phyloP scores from a whole-genome alignment of 129 eudicot species.

The Scalesia atractyloides region DNA sequence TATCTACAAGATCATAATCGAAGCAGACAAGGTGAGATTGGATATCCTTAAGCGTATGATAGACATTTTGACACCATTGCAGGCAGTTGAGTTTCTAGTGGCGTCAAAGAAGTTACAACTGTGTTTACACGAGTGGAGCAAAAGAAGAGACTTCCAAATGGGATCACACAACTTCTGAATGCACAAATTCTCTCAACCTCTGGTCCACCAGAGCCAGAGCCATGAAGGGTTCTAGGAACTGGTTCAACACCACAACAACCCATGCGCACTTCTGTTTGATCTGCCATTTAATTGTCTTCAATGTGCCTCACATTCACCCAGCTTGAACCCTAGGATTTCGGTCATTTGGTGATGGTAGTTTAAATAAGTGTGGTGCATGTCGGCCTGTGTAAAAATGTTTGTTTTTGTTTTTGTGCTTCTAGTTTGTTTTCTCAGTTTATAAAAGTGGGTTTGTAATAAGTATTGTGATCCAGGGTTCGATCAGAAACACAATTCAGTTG shows the following conservation, averaged over 20 bases:
- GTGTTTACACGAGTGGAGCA: slow-evolving; percentile 39
- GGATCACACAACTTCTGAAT: slow-evolving; percentile 19
- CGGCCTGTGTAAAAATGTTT: not conserved
- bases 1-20: slow-evolving; percentile 21
- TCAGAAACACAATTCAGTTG: not conserved
- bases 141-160: slow-evolving; percentile 31
- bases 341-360: not conserved
- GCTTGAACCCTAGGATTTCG: not conserved
- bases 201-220: not conserved
- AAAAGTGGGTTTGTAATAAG: not conserved
- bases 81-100: slow-evolving; percentile 36
- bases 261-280: not conserved
- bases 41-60: slow-evolving; percentile 37
- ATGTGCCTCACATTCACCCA: not conserved
- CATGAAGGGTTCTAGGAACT: not conserved
- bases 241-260: not conserved
- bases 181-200: not conserved
- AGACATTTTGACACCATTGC: slow-evolving; percentile 43
- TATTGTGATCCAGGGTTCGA: not conserved
- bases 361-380: not conserved
- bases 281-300: not conserved
- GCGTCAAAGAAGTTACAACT: slow-evolving; percentile 48
- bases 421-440: not conserved
- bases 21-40: slow-evolving; percentile 44
- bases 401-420: not conserved